Evolutionary conservation across 2,329 filamentous ascomycete genomes (phyloP).

Genomic region (Exophiala calicioides): DNA sequence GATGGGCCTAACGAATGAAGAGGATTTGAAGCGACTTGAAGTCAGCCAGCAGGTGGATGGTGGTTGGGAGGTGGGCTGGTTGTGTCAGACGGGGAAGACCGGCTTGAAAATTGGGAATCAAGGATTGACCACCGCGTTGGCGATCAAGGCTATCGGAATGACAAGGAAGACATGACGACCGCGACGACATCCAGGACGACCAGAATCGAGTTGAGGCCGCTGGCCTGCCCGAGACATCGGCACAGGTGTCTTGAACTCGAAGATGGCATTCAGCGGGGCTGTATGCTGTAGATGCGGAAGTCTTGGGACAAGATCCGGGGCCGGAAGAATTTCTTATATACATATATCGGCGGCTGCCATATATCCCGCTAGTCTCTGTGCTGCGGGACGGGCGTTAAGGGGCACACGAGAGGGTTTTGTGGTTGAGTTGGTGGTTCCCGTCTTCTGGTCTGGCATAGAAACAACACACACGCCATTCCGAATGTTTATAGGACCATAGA

Average conservation of each 20-base stretch:
- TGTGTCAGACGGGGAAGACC: conserved; percentile 13
- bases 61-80: conserved; percentile 13
- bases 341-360: no score
- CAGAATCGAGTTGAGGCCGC: not conserved
- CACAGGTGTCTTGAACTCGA: not conserved
- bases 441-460: no score
- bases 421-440: no score
- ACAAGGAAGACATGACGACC: conserved; percentile 1
- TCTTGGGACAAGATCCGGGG: no score
- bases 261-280: no score
- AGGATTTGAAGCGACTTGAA: conserved; percentile 8
- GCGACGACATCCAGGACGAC: not conserved
- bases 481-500: no score
- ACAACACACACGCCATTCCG: no score
- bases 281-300: no score
- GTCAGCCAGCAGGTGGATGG: conserved; percentile 7
- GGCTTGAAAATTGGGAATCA: conserved; percentile 11
- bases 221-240: not conserved
- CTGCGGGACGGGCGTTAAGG: no score
- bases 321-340: no score
- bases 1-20: conserved; percentile 9
- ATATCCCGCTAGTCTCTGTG: no score
- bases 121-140: conserved; percentile 9
- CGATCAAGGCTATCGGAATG: conserved; percentile 13
- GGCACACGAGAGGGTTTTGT: no score